Evolutionary conservation across 352 stramenopile species (phyloP).

Genomic region (Phytophthora cactorum): DNA sequence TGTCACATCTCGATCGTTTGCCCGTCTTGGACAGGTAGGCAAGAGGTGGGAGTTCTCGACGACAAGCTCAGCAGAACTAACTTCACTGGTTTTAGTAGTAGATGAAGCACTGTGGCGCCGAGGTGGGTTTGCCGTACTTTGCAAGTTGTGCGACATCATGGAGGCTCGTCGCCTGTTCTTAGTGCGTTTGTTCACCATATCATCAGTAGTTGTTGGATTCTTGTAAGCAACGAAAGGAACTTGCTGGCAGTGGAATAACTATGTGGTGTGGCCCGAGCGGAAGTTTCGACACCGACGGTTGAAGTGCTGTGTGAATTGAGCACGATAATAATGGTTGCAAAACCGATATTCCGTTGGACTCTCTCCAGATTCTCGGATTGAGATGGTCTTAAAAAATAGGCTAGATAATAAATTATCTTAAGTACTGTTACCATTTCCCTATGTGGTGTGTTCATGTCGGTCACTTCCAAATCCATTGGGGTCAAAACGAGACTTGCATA

Average conservation of each 20-base stretch:
- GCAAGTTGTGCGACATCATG: slow-evolving; percentile 9
- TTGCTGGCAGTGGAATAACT: slow-evolving; percentile 1
- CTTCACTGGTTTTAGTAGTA: slow-evolving; percentile 31
- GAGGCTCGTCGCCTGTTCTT: slow-evolving; percentile 27
- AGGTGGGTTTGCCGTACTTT: slow-evolving; percentile 1
- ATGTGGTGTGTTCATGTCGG: too few relatives aligned
- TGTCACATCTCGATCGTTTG: slow-evolving; percentile 17
- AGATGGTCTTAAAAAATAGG: too few relatives aligned
- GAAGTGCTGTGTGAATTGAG: not conserved
- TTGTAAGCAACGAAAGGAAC: slow-evolving; percentile 5
- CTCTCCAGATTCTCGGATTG: too few relatives aligned
- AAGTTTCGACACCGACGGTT: slow-evolving; percentile 21
- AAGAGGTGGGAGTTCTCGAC: slow-evolving; percentile 25
- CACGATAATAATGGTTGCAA: slow-evolving; percentile 25
- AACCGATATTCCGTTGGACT: slow-evolving; percentile 25
- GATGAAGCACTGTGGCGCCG: slow-evolving; percentile 24
- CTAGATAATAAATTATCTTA: too few relatives aligned
- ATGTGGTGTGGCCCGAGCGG: not conserved
- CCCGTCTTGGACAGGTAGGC: not conserved
- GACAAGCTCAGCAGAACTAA: slow-evolving; percentile 28
- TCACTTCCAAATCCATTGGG: too few relatives aligned
- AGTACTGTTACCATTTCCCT: too few relatives aligned
- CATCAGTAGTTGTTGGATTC: slow-evolving; percentile 5
- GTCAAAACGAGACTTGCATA: too few relatives aligned
- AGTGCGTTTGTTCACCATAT: slow-evolving; percentile 40